Base-by-base conservation (phyloP, 2,329 filamentous ascomycete species). In the Ceratocystis colombiana region DNA sequence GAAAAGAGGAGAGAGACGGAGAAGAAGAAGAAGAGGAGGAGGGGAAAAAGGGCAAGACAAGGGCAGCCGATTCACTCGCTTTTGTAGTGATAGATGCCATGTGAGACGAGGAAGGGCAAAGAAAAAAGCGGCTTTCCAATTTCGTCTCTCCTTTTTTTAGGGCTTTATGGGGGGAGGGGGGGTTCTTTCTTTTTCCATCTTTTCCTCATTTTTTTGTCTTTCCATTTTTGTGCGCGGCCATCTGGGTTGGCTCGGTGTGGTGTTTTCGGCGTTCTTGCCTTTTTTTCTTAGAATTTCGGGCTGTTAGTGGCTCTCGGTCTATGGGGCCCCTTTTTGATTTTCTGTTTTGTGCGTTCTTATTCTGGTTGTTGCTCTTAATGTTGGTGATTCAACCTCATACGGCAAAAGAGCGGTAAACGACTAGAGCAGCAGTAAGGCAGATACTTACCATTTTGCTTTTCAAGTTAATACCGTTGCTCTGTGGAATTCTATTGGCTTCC, bases 371-470 rank as follows among this genome's bases (percentile, higher is more conserved):
- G 15, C 48, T 46, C 37, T 25, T 37, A 22, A 28, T 28, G 10
- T 65, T 46, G 41, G 45, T 50, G 55, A 61, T 61, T 44, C 64
- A 65, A 65, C 55, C 30, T 61, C 53, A n/a, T 15, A 48, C 48
- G 61, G 37, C 25, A 55, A 15, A 61, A 20, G 22, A 25, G 25
- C 53, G 5, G 15, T 28, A 33, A 33, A 30, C 46, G 22, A 20
- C 22, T 7, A 6, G 46, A 22, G 17, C n/a, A 8, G 3, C 7
- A 20, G 45, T 17, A 2, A 22, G 17, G 46, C 20, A 3, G 46
- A 4, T 20, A 10, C 46, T 10, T 50, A 1, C 48, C 6, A n/a
- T 50, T 15, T 20, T 12, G 30, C 7, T 12, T 50, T 20, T 50
- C 3, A 20, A 22, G 22, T 1, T 25, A 4, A 50, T 22, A 22